These are phyloP conservation scores for Yamadazyma nakazawae DNA, from an alignment of 805 yeast genomes.

Conservation along the genomic window DNA sequence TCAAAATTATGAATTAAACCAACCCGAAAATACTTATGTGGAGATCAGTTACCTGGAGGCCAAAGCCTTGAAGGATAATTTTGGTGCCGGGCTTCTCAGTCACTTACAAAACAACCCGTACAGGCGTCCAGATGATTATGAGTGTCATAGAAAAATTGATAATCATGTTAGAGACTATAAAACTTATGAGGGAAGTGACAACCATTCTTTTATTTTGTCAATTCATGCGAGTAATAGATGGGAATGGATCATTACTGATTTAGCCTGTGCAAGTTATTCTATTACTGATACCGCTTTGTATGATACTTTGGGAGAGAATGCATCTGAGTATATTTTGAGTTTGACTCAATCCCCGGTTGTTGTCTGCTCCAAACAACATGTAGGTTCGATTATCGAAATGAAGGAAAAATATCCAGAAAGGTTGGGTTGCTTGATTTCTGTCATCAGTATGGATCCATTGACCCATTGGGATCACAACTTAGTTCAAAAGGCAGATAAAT, in stretches of 20 bases:
- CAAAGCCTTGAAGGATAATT: constrained; percentile 38
- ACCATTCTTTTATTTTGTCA: constrained; percentile 27
- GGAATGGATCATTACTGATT: constrained; percentile 38
- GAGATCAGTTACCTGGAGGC: constrained; percentile 43
- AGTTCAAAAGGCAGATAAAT: constrained; percentile 20
- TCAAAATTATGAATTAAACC: constrained; percentile 30
- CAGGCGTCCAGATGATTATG: constrained; percentile 16
- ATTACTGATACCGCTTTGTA: constrained; percentile 40
- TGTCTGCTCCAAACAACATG: constrained; percentile 50
- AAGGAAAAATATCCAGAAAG: constrained; percentile 29
- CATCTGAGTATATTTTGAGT: constrained; percentile 31
- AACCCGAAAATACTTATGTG: constrained; percentile 33
- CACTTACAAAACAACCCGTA: constrained; percentile 32
- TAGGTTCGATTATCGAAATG: constrained; percentile 46
- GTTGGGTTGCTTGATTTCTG: constrained; percentile 43
- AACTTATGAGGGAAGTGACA: constrained; percentile 22
- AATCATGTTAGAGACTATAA: constrained; percentile 25
- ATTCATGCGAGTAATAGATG: constrained; percentile 32
- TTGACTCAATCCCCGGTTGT: constrained; percentile 43
- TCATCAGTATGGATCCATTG: constrained; percentile 53
- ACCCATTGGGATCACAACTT: constrained; percentile 15
- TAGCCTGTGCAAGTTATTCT: constrained; percentile 30
- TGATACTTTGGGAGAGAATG: constrained; percentile 37
- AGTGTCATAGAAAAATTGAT: constrained; percentile 27
- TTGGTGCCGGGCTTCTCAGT: constrained; percentile 51